Evolutionary conservation across 352 stramenopile genomes (phyloP), one percentile per base, ranked within the genome.

Genomic region (Phytophthora hibernalis): DNA sequence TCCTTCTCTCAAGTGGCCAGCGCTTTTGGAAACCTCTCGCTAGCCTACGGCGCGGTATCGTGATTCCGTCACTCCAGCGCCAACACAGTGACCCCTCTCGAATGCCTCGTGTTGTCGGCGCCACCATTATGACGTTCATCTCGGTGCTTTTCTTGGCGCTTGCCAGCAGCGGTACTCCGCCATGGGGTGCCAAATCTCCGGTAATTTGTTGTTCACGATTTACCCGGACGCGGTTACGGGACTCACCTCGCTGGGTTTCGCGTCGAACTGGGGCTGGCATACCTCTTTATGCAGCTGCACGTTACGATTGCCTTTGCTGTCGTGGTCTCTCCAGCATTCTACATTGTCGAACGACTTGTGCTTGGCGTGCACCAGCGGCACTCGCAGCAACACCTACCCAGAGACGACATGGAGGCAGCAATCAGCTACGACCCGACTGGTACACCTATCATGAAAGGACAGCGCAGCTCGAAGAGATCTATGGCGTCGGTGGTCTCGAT

Each of bases 191-290:
- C 83, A 90, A 62, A 90, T 91, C 57, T 77, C 74, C 10, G 77
- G 80, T 28, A 91, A 91, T 68, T 45, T 92, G 61, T 67, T 90
- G 10, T 92, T 89, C 61, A 78, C 79, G 15, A 89, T 92, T 49
- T 87, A 79, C 70, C 74, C 76, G 12, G 57, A 81, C 54, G 68
- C 68, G 1, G 42, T 59, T 13, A 74, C 72, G 5, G 49, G 54
- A 61, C 70, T 54, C 12, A 43, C 48, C 9, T 20, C 9, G 6
- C 30, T 42, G 30, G 30, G 30, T 5, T 54, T 30, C n/a, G 38
- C 48, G n/a, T 30, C 74, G 8, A 71, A 54, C 58, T 53, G 74
- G 21, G 74, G 38, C 54, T 74, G 15, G 74, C 62, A 33, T 82
- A 70, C 38, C 49, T 70, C 26, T 71, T 67, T 54, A 80, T 80